Percentiles rank a stretch among this genome's conserved stretches.
phyloP scores from a whole-genome alignment of 2,329 filamentous ascomycete species.

The Myriosclerotinia duriaeana region DNA sequence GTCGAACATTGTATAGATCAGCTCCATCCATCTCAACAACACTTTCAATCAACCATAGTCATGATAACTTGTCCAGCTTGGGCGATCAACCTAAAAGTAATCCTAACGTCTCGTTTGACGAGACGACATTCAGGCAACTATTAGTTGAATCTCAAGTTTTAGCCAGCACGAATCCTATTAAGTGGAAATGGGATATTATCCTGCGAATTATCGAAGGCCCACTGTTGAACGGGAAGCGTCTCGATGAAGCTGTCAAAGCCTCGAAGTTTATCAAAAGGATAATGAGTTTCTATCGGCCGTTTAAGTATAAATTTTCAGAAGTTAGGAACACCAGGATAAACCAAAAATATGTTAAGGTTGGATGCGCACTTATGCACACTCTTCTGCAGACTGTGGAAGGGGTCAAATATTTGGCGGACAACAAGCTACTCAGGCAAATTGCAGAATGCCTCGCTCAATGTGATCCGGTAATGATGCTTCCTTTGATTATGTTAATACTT shows the following conservation, averaged over 20 bases:
- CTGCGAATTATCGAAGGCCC: constrained; percentile 90
- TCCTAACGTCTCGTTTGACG: constrained; percentile 54
- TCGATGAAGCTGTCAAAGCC: constrained; percentile 91
- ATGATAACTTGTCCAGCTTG: constrained; percentile 50
- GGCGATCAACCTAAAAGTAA: constrained; percentile 58
- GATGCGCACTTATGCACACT: constrained; percentile 83
- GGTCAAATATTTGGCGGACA: constrained; percentile 79
- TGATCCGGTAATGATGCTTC: constrained; percentile 64
- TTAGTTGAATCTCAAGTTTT: constrained; percentile 80
- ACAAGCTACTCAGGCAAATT: constrained; percentile 89
- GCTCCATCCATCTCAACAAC: constrained; percentile 48
- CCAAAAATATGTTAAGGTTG: constrained; percentile 88
- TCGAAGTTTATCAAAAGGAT: constrained; percentile 96
- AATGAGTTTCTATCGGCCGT: constrained; percentile 92
- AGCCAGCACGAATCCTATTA: constrained; percentile 83
- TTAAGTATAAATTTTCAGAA: constrained; percentile 93
- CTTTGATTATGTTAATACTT: not conserved
- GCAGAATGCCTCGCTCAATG: constrained; percentile 95
- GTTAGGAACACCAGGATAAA: constrained; percentile 87
- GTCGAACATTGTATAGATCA: constrained; percentile 83
- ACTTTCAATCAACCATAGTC: constrained; percentile 35
- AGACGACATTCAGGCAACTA: constrained; percentile 63
- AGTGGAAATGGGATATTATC: constrained; percentile 98
- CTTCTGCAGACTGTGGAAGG: constrained; percentile 85
- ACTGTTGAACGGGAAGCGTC: constrained; percentile 80